phyloP scores from a whole-genome alignment of 306 rosid species.

The Cicer pinnatifidum region DNA sequence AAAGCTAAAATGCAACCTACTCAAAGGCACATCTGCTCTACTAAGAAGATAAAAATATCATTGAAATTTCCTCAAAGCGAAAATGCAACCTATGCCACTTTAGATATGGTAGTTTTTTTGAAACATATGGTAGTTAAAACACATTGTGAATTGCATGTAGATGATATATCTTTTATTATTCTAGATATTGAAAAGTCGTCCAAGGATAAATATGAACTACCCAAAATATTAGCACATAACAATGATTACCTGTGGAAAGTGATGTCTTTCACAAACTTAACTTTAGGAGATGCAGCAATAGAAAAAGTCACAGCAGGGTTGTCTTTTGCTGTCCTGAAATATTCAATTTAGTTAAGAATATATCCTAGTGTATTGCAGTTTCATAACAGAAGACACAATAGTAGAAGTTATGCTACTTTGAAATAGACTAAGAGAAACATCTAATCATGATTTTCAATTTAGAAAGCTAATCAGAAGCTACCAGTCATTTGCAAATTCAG shows the following conservation, averaged over 20 bases:
- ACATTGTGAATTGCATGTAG: slow-evolving; percentile 18
- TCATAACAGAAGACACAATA: neutral
- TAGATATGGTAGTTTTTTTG: neutral
- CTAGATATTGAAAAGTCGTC: slow-evolving; percentile 15
- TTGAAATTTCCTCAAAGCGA: slow-evolving; percentile 7
- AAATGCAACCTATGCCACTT: slow-evolving; percentile 36
- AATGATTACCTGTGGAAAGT: slow-evolving; percentile 73
- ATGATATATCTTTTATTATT: slow-evolving; percentile 20
- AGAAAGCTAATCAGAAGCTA: slow-evolving; percentile 16
- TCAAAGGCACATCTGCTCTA: slow-evolving; percentile 26
- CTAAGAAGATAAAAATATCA: neutral
- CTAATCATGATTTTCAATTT: slow-evolving; percentile 18
- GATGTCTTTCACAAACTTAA: slow-evolving; percentile 85
- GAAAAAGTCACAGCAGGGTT: slow-evolving; percentile 92
- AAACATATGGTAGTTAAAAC: slow-evolving; percentile 12
- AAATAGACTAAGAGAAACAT: slow-evolving; percentile 30
- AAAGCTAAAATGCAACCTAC: neutral
- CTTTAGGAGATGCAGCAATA: slow-evolving; percentile 96
- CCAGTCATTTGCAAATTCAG: slow-evolving; percentile 1
- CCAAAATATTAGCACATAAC: slow-evolving; percentile 33
- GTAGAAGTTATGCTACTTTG: slow-evolving; percentile 21
- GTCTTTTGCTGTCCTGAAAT: slow-evolving; percentile 86
- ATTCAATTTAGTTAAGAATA: slow-evolving; percentile 43
- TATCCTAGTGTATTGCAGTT: slow-evolving; percentile 12
- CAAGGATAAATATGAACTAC: slow-evolving; percentile 35